Base-by-base conservation (phyloP, 805 yeast species). In the Tetrapisispora pingtungensis region DNA sequence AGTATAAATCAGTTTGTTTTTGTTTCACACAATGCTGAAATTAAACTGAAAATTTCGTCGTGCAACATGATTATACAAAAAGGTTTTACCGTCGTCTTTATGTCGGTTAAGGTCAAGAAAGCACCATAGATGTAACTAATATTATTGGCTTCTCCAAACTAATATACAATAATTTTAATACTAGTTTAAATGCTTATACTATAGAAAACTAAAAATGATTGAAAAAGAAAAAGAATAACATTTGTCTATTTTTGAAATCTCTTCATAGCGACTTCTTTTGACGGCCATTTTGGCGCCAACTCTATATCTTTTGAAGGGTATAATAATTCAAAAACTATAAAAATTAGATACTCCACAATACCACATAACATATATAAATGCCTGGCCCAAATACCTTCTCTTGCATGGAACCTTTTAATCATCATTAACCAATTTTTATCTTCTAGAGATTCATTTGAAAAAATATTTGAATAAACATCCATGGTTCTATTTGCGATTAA, bases 401-500 rank as follows among this genome's bases (percentile, higher is more conserved):
- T 46, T n/a, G 39, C 71, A 58, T 84, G 81, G 53, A 80, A 80
- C 43, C 78, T 75, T 47, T 71, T 72, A 31, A 90, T 62, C 52
- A 90, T 71, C 26, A 70, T 71, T 7, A 81, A 52, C 48, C 85
- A 65, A 0, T 81, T 73, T 49, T 75, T 77, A 39, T 75, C 70
- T n/a, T 66, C 46, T 15, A 67, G 63, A 1, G 57, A 50, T 8
- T 69, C 58, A 36, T 72, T 69, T 10, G 42, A 18, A 27, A 46
- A 49, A 15, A 71, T 67, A 6, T 74, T 65, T 40, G 78, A 69
- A 64, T 93, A 93, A 4, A 93, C 96, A 15, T 66, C 67, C 54
- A 86, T 94, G 0, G 98, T 93, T 38, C 98, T 68, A 40, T 66
- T 65, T 0, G 98, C 97, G 18, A 93, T 84, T 56, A 89, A 84